A percentile compares a stretch with the other conserved stretches of the same genome.
phyloP scores from a whole-genome alignment of 1,284 basidiomycete genomes.

The Irpex sp. region DNA sequence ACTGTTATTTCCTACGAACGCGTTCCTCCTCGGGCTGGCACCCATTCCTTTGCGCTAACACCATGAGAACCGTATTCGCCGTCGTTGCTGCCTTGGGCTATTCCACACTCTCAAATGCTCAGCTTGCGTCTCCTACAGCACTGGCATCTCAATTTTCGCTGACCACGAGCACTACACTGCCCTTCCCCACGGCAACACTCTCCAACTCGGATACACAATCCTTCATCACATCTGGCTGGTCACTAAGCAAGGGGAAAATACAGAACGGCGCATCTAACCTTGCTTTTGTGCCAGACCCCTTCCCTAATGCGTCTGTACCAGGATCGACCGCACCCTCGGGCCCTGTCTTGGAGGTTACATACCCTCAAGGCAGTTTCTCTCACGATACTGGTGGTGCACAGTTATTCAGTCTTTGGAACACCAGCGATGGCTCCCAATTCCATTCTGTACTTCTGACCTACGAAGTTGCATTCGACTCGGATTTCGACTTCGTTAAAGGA shows the following conservation, averaged over 20 bases:
- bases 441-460: constrained; percentile 66
- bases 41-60: background rate
- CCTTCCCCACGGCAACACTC: constrained; percentile 66
- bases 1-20: background rate
- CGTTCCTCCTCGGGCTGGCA: background rate
- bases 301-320: constrained; percentile 44
- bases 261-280: constrained; percentile 54
- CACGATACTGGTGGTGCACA: constrained; percentile 61
- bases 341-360: constrained; percentile 63
- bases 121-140: constrained; percentile 26
- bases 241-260: constrained; percentile 54
- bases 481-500: constrained; percentile 47
- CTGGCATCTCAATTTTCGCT: constrained; percentile 55
- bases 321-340: constrained; percentile 31
- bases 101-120: constrained; percentile 6
- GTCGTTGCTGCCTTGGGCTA: background rate
- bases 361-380: constrained; percentile 58
- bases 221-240: constrained; percentile 59
- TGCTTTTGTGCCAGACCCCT: constrained; percentile 64
- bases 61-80: background rate
- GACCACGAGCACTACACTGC: constrained; percentile 56
- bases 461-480: constrained; percentile 63
- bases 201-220: constrained; percentile 44
- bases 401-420: constrained; percentile 64
- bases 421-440: constrained; percentile 47